A percentile compares a stretch with the other conserved stretches of the same genome.
Conservation (phyloP, 2,329 filamentous ascomycete genomes). For the Cercospora nicotianae region DNA sequence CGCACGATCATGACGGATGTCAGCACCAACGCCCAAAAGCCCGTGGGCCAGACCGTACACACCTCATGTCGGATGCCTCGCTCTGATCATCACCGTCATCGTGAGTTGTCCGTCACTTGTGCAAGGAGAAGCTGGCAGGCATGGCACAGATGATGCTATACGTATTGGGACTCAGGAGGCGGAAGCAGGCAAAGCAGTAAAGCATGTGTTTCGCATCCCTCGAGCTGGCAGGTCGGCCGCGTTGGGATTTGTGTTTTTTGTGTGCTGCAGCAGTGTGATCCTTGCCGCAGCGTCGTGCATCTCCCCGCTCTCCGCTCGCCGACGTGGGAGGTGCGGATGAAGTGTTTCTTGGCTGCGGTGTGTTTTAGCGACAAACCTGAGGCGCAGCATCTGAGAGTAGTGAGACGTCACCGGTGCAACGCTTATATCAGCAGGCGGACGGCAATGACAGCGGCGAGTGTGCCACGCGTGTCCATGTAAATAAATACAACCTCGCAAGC, state of each 20-base stretch:
- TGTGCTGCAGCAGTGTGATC: background rate
- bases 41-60: background rate
- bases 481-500: background rate
- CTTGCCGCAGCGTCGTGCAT: slow-evolving; percentile 5
- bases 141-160: background rate
- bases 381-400: background rate
- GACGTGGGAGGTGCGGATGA: background rate
- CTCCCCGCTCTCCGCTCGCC: slow-evolving; percentile 6
- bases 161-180: background rate
- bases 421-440: background rate
- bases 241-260: slow-evolving; percentile 1
- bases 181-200: background rate
- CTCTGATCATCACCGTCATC: background rate
- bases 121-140: background rate
- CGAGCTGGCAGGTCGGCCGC: background rate
- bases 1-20: background rate
- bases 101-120: background rate
- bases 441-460: background rate
- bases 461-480: background rate
- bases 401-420: background rate
- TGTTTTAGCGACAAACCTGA: background rate
- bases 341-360: background rate
- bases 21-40: background rate
- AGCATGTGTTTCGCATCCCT: slow-evolving; percentile 5
- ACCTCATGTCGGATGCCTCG: background rate